These are phyloP conservation scores for Ajuga chamaepitys DNA, from an alignment of 257 asterid species.

Conservation along the genomic window DNA sequence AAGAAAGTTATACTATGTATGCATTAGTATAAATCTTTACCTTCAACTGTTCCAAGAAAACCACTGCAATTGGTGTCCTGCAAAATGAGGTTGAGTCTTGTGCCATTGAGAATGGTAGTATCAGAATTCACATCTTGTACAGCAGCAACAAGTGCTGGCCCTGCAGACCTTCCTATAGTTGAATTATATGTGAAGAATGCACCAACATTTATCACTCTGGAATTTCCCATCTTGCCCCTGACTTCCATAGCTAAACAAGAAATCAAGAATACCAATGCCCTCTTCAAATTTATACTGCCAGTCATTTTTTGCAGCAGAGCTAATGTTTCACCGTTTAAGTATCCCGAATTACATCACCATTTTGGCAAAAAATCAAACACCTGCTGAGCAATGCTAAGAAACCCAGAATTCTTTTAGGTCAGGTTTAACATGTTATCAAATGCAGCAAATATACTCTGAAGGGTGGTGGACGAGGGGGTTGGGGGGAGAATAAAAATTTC, in stretches of 20 bases:
- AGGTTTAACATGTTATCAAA: conserved; percentile 6
- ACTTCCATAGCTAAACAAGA: conserved; percentile 30
- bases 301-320: conserved; percentile 20
- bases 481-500: background rate
- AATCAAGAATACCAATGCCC: conserved; percentile 25
- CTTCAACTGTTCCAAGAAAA: conserved; percentile 77
- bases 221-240: too few species aligned
- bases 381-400: conserved; percentile 12
- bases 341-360: conserved; percentile 25
- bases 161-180: conserved; percentile 67
- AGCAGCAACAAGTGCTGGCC: conserved; percentile 73
- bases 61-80: conserved; percentile 94
- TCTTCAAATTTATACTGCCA: conserved; percentile 4
- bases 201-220: conserved; percentile 62
- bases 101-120: conserved; percentile 38
- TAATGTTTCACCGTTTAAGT: background rate
- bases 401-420: conserved; percentile 12
- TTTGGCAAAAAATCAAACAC: conserved; percentile 20
- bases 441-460: background rate
- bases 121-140: conserved; percentile 70
- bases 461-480: background rate
- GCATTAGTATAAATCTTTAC: conserved; percentile 25
- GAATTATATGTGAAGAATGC: conserved; percentile 70
- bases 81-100: conserved; percentile 49
- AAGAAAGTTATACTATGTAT: background rate